These are phyloP conservation scores for Pholiota adiposa DNA, from an alignment of 1,284 basidiomycete species.

Conservation along the genomic window DNA sequence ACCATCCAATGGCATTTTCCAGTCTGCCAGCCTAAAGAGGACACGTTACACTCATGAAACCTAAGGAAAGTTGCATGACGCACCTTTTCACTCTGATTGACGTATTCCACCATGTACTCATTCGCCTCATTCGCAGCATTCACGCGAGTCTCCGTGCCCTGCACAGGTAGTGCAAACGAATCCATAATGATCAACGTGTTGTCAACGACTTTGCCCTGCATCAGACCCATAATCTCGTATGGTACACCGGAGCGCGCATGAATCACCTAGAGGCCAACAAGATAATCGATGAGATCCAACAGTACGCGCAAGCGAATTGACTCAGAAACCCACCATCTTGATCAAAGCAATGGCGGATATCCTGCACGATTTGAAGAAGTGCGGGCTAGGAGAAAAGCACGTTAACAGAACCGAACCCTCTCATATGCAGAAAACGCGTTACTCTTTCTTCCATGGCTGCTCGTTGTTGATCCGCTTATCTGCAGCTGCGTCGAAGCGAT, in stretches of 20 bases:
- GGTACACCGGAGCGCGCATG: constrained; percentile 97
- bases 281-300: constrained; percentile 1
- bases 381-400: constrained; percentile 57
- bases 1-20: constrained; percentile 98
- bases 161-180: constrained; percentile 95
- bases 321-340: constrained; percentile 83
- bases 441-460: constrained; percentile 91
- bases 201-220: constrained; percentile 96
- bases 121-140: constrained; percentile 96
- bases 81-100: constrained; percentile 79
- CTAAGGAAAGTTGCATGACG: constrained; percentile 18
- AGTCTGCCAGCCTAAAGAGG: constrained; percentile 69
- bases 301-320: not conserved
- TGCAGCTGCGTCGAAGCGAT: constrained; percentile 75
- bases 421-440: constrained; percentile 25
- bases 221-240: constrained; percentile 99
- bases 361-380: constrained; percentile 93
- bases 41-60: not conserved
- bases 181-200: constrained; percentile 92
- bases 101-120: constrained; percentile 98
- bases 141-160: constrained; percentile 98
- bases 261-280: constrained; percentile 71
- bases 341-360: constrained; percentile 95
- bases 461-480: constrained; percentile 75
- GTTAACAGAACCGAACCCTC: not conserved